These are phyloP conservation scores for Chlorella ohadii DNA, from an alignment of 139 green algal genomes.

Conservation along the genomic window DNA sequence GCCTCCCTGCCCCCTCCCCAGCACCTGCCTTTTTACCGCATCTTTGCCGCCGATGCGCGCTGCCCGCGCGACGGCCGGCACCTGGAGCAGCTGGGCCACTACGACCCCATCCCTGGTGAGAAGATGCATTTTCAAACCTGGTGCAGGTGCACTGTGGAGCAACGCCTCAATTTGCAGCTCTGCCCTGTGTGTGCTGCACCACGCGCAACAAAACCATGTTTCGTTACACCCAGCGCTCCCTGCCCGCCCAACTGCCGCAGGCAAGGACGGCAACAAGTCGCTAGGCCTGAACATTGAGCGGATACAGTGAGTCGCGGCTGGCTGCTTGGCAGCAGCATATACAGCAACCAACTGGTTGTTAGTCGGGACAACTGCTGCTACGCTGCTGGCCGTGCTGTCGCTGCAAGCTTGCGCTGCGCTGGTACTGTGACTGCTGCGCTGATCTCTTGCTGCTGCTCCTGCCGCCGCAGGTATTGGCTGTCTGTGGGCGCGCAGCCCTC, in stretches of 20 bases:
- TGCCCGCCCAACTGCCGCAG: constrained; percentile 50
- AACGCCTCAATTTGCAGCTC: too few relatives aligned
- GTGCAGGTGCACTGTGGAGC: too few relatives aligned
- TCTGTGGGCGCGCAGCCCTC: constrained; percentile 84
- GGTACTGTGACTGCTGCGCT: too few relatives aligned
- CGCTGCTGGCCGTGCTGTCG: too few relatives aligned
- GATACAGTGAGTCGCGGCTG: constrained; percentile 65
- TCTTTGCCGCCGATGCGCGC: constrained; percentile 79
- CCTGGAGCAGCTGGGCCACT: constrained; percentile 85
- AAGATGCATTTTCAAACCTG: too few relatives aligned
- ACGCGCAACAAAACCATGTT: too few relatives aligned
- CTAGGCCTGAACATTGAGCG: constrained; percentile 80
- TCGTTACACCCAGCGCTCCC: too few relatives aligned
- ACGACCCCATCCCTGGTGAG: constrained; percentile 78
- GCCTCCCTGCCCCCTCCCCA: constrained; percentile 39
- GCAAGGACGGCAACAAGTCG: constrained; percentile 89
- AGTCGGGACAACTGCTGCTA: too few relatives aligned
- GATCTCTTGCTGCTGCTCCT: not conserved
- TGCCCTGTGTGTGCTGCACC: too few relatives aligned
- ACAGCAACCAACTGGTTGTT: too few relatives aligned
- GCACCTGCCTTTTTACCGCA: constrained; percentile 86
- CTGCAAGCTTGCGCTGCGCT: too few relatives aligned
- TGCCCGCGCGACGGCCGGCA: constrained; percentile 79
- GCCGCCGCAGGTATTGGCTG: constrained; percentile 81
- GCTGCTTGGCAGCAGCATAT: too few relatives aligned